Evolutionary conservation across 2,329 filamentous ascomycete genomes (phyloP).

Genomic region (Penicillium sp.): DNA sequence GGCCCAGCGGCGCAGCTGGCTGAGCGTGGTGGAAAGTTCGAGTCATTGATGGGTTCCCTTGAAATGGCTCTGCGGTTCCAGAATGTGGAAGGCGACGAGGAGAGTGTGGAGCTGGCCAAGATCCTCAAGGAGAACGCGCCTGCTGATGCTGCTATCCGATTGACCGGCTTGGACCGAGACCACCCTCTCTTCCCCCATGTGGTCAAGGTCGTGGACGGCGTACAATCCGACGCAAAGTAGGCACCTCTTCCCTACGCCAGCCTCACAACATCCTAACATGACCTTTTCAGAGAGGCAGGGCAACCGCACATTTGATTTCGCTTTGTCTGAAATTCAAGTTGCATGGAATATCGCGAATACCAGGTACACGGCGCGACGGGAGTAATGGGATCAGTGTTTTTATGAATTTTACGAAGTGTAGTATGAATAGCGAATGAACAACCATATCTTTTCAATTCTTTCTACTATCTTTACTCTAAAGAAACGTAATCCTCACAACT

Average conservation of each 20-base stretch:
- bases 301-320: slow-evolving; percentile 31
- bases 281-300: slow-evolving; percentile 27
- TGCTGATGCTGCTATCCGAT: slow-evolving; percentile 72
- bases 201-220: slow-evolving; percentile 75
- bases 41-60: slow-evolving; percentile 74
- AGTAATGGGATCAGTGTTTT: slow-evolving; percentile 23
- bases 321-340: slow-evolving; percentile 21
- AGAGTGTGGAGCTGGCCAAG: slow-evolving; percentile 80
- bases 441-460: slow-evolving; percentile 2
- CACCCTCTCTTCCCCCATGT: slow-evolving; percentile 79
- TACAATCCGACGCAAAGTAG: slow-evolving; percentile 60
- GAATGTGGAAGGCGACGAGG: slow-evolving; percentile 86
- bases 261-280: slow-evolving; percentile 12
- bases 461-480: background rate
- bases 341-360: slow-evolving; percentile 36
- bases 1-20: slow-evolving; percentile 87
- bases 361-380: slow-evolving; percentile 28
- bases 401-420: slow-evolving; percentile 14
- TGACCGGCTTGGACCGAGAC: slow-evolving; percentile 74
- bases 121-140: slow-evolving; percentile 74
- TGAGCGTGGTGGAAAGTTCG: slow-evolving; percentile 71
- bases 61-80: slow-evolving; percentile 96
- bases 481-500: slow-evolving; percentile 29
- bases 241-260: slow-evolving; percentile 1
- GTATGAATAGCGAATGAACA: slow-evolving; percentile 12